Evolutionary conservation across 441 rosid genomes (phyloP).

Genomic region (Erodium texanum): DNA sequence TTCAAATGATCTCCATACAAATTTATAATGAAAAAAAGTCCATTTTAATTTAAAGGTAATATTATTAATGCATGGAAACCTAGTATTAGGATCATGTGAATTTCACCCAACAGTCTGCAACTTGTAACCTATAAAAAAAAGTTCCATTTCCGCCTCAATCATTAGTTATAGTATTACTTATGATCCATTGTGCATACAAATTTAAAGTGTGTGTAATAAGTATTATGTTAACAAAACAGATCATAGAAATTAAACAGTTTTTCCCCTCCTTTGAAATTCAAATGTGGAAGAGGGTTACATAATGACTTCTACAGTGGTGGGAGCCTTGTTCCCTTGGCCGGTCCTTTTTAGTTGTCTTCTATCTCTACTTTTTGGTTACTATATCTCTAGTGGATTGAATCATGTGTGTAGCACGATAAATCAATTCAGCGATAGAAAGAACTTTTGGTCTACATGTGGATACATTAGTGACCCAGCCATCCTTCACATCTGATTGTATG

Average conservation of each 20-base stretch:
- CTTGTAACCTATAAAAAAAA: not conserved
- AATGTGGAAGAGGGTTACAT: too few species aligned
- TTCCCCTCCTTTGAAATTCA: too few species aligned
- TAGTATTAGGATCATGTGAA: not conserved
- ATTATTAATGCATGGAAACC: not conserved
- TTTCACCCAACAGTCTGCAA: not conserved
- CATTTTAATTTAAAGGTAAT: not conserved
- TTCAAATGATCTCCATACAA: not conserved
- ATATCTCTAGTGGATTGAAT: not conserved
- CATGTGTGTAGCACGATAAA: not conserved
- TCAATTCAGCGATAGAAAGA: not conserved
- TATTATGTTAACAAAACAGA: not conserved
- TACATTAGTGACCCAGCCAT: too few species aligned
- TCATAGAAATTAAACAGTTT: not conserved
- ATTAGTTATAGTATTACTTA: not conserved
- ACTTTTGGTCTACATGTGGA: too few species aligned
- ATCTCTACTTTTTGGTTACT: not conserved
- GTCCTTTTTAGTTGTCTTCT: not conserved
- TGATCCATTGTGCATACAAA: not conserved
- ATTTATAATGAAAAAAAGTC: too few species aligned
- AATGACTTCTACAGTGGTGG: too few species aligned
- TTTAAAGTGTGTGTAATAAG: not conserved
- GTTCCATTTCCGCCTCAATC: not conserved
- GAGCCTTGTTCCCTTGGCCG: too few species aligned
- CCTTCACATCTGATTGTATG: too few species aligned